These are phyloP conservation scores for Reutealis trisperma DNA, from an alignment of 345 rosid genomes.

Conservation along the genomic window DNA sequence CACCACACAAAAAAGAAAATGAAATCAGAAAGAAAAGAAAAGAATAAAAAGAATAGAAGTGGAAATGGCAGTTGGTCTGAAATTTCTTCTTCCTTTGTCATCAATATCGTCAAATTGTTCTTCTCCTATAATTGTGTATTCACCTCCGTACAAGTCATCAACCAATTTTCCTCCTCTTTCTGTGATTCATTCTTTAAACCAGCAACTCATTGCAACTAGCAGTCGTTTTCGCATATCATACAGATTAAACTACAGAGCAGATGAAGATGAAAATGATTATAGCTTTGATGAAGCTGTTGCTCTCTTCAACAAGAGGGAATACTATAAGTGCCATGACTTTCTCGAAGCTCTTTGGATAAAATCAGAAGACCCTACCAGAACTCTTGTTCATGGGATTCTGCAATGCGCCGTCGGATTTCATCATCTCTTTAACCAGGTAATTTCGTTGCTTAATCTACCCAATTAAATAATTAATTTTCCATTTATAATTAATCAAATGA, in stretches of 20 bases:
- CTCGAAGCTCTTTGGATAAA: slow-evolving; percentile 75
- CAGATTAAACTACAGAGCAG: slow-evolving; percentile 20
- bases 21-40: background rate
- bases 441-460: background rate
- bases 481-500: no score
- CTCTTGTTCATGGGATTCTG: slow-evolving; percentile 73
- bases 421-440: slow-evolving; percentile 82
- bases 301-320: slow-evolving; percentile 70
- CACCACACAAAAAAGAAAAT: slow-evolving; percentile 6
- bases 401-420: slow-evolving; percentile 91
- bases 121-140: background rate
- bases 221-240: slow-evolving; percentile 24
- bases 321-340: slow-evolving; percentile 75
- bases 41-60: background rate
- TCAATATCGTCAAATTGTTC: background rate
- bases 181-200: slow-evolving; percentile 5
- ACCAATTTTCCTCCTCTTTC: background rate
- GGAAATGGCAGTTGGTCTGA: slow-evolving; percentile 32
- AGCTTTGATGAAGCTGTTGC: slow-evolving; percentile 62
- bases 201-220: background rate
- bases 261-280: slow-evolving; percentile 21
- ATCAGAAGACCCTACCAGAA: slow-evolving; percentile 74
- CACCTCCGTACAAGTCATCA: background rate
- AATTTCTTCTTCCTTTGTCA: slow-evolving; percentile 8
- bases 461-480: no score